A percentile compares a stretch with the other conserved stretches of the same genome.
Conservation (phyloP, 148 eudicot species). For the Oxyria digyna region DNA sequence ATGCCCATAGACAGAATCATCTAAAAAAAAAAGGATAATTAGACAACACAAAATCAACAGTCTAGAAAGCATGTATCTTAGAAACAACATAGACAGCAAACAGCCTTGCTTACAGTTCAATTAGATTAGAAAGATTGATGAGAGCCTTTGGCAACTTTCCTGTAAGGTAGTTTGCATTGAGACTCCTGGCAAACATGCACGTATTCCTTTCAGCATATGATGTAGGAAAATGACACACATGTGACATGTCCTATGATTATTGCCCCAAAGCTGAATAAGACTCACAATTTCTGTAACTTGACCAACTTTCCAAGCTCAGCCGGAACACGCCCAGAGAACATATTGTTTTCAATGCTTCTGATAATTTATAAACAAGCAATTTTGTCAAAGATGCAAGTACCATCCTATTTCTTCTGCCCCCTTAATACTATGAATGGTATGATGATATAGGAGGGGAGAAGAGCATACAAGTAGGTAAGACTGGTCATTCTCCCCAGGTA, state of each 20-base stretch:
- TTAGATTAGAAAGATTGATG: too few relatives aligned
- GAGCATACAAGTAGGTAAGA: conserved; percentile 1
- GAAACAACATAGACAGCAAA: too few relatives aligned
- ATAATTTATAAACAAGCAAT: not conserved
- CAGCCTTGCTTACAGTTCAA: too few relatives aligned
- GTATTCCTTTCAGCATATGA: too few relatives aligned
- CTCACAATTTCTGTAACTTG: conserved; percentile 17
- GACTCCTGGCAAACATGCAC: conserved; percentile 18
- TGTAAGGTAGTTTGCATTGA: conserved; percentile 35
- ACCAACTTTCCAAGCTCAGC: conserved; percentile 26
- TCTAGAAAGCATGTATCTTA: too few relatives aligned
- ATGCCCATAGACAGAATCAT: too few relatives aligned
- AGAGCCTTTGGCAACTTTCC: conserved; percentile 32
- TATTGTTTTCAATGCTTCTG: conserved; percentile 32
- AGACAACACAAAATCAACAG: too few relatives aligned
- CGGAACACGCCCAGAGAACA: conserved; percentile 23
- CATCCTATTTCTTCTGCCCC: not conserved
- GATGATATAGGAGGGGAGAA: not conserved
- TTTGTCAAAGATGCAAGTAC: not conserved
- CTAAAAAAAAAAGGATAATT: too few relatives aligned
- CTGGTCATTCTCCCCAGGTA: conserved; percentile 19
- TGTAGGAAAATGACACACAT: not conserved
- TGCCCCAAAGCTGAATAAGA: not conserved
- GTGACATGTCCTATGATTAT: not conserved
- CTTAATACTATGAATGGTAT: not conserved